Percentiles rank a stretch among this genome's conserved stretches.
Conservation (phyloP, 306 rosid genomes). For the Nissolia schottii region DNA sequence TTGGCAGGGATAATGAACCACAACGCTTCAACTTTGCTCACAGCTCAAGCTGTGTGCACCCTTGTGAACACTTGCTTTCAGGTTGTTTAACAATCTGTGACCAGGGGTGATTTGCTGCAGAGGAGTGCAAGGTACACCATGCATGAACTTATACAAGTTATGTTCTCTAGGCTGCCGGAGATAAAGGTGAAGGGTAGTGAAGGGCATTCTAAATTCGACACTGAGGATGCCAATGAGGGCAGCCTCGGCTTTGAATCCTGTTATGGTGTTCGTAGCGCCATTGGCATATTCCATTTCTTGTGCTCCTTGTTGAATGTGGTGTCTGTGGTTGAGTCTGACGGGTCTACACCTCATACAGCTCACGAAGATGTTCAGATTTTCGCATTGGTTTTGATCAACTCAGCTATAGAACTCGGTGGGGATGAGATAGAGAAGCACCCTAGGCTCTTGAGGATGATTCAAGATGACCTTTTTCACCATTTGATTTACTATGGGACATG, state of each 20-base stretch:
- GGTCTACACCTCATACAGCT: slow-evolving; percentile 40
- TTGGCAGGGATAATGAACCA: slow-evolving; percentile 58
- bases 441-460: slow-evolving; percentile 77
- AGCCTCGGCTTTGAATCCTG: slow-evolving; percentile 33
- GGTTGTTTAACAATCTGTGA: slow-evolving; percentile 64
- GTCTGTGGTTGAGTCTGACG: slow-evolving; percentile 57
- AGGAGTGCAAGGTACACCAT: slow-evolving; percentile 64
- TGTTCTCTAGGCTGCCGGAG: slow-evolving; percentile 57
- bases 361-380: slow-evolving; percentile 85
- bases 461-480: slow-evolving; percentile 85
- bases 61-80: slow-evolving; percentile 70
- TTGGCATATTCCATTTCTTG: slow-evolving; percentile 73
- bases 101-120: slow-evolving; percentile 65
- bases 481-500: slow-evolving; percentile 71
- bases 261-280: slow-evolving; percentile 63
- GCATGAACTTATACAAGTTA: slow-evolving; percentile 73
- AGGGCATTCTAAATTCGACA: slow-evolving; percentile 46
- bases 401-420: slow-evolving; percentile 73
- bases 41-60: slow-evolving; percentile 65
- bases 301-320: slow-evolving; percentile 83
- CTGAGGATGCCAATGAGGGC: slow-evolving; percentile 38
- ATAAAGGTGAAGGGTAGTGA: slow-evolving; percentile 34
- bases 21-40: slow-evolving; percentile 46
- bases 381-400: slow-evolving; percentile 65
- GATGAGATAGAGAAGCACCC: slow-evolving; percentile 71